Conservation (phyloP, 371 early-diverging fungal genomes). For the Capniomyces stellatus region DNA sequence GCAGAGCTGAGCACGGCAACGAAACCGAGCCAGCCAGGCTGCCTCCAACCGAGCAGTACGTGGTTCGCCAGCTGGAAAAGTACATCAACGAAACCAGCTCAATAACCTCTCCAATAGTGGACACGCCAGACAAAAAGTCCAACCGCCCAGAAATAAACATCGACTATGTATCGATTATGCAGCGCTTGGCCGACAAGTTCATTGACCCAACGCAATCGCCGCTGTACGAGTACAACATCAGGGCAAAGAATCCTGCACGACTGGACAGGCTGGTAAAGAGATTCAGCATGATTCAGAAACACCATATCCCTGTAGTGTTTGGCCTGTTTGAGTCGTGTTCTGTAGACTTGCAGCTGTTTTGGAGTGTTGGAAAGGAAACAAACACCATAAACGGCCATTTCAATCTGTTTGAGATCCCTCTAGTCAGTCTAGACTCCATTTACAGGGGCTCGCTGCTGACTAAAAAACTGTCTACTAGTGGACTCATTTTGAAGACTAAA, state of each 20-base stretch:
- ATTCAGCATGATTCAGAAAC: constrained; percentile 38
- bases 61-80: constrained; percentile 13
- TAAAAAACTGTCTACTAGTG: background rate
- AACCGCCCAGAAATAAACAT: constrained; percentile 7
- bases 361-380: constrained; percentile 40
- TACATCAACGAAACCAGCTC: constrained; percentile 9
- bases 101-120: no score
- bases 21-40: constrained; percentile 1
- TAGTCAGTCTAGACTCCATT: background rate
- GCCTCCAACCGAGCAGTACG: constrained; percentile 10
- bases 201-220: constrained; percentile 21
- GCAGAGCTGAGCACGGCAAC: no score
- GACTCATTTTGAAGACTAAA: background rate
- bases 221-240: constrained; percentile 41
- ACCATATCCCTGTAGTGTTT: constrained; percentile 34
- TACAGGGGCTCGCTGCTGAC: background rate
- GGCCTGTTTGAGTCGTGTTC: constrained; percentile 64
- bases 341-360: constrained; percentile 71
- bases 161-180: constrained; percentile 12
- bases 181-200: constrained; percentile 2
- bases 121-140: constrained; percentile 7
- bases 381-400: background rate
- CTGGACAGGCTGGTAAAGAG: constrained; percentile 32
- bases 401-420: background rate
- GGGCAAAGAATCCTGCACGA: constrained; percentile 58